Conservation (phyloP, 345 rosid species). For the Kernera saxatilis region DNA sequence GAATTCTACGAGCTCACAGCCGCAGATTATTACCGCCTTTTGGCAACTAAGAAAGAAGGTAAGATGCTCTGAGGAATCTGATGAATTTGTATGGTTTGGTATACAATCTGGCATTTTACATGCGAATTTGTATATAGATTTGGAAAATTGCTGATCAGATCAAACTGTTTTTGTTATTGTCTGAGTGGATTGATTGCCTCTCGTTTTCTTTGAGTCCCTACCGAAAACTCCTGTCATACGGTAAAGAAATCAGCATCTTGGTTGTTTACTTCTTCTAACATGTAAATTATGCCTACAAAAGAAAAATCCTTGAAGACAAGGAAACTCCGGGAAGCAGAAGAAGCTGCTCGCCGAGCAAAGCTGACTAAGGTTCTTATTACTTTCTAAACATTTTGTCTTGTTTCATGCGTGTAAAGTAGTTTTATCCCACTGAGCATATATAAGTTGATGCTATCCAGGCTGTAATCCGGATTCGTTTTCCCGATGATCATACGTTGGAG, state of each 20-base stretch:
- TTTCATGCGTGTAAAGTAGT: neutral
- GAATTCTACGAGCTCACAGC: slow-evolving; percentile 85
- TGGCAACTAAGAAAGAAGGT: slow-evolving; percentile 66
- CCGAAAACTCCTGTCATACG: neutral
- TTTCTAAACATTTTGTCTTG: neutral
- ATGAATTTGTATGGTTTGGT: neutral
- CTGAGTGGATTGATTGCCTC: neutral
- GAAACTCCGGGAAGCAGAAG: slow-evolving; percentile 85
- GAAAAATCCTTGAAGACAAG: slow-evolving; percentile 76
- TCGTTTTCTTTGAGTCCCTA: neutral
- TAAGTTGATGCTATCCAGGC: slow-evolving; percentile 37
- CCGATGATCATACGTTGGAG: slow-evolving; percentile 78
- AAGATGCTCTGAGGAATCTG: slow-evolving; percentile 1
- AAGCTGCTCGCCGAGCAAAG: slow-evolving; percentile 70
- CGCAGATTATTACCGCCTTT: slow-evolving; percentile 58
- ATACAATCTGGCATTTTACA: neutral
- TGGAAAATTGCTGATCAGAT: neutral
- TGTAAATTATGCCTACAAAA: slow-evolving; percentile 22
- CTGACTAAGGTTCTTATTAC: slow-evolving; percentile 52
- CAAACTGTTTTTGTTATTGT: neutral
- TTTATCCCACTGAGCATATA: neutral
- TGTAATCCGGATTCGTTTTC: slow-evolving; percentile 76
- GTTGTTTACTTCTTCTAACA: neutral
- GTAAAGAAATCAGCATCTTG: neutral
- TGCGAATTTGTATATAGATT: neutral